A percentile compares a stretch with the other conserved stretches of the same genome.
Evolutionary conservation across 495 filamentous ascomycete genomes (phyloP).

Genomic region (Xylaria acuta): DNA sequence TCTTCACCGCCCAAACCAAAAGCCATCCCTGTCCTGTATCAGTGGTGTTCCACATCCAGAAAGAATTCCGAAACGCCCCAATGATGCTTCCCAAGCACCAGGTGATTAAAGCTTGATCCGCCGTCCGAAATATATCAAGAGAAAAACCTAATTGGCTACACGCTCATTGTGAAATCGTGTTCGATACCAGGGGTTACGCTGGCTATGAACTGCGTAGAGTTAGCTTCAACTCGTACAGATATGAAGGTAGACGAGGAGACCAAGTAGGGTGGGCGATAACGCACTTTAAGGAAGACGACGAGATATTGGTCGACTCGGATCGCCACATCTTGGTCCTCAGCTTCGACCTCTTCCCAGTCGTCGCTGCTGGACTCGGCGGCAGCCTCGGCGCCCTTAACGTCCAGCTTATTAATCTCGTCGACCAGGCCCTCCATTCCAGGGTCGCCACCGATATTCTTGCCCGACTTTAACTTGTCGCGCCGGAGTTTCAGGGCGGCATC

Average conservation of each 20-base stretch:
- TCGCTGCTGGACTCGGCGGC: constrained; percentile 58
- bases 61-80: constrained; percentile 23
- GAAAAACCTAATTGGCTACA: constrained; percentile 52
- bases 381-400: constrained; percentile 48
- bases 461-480: constrained; percentile 74
- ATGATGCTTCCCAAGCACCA: constrained; percentile 21
- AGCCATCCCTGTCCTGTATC: constrained; percentile 18
- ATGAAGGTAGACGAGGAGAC: background rate
- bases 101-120: background rate
- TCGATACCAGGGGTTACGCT: constrained; percentile 97
- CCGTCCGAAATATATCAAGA: background rate
- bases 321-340: constrained; percentile 81
- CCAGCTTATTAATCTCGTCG: constrained; percentile 64
- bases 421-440: constrained; percentile 64
- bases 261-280: background rate
- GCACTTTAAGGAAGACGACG: constrained; percentile 88
- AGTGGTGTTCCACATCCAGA: constrained; percentile 15
- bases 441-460: constrained; percentile 50
- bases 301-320: constrained; percentile 98
- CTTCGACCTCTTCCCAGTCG: constrained; percentile 81
- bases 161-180: constrained; percentile 98
- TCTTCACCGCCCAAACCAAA: constrained; percentile 12
- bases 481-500: constrained; percentile 91
- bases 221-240: constrained; percentile 19
- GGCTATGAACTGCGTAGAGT: constrained; percentile 77